Evolutionary conservation across 179 eudicot genomes (phyloP), one percentile per base, ranked within the genome.

Genomic region (Silene noctiflora): DNA sequence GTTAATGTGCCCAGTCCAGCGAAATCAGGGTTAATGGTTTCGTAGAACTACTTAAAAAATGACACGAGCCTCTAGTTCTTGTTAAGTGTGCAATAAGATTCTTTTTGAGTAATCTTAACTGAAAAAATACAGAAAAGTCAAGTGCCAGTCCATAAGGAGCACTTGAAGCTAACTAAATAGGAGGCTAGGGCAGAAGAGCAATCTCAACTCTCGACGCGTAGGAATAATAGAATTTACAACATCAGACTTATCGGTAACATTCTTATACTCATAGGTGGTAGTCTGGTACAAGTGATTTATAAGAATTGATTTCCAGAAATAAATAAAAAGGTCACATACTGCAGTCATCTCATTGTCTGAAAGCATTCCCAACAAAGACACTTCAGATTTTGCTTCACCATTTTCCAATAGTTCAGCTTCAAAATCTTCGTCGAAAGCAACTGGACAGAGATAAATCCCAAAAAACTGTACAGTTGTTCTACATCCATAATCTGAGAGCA

Each of bases 401-500:
- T 91, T 95, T 65, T 91, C 97, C 75, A 81, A 80, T 76, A 95
- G 78, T 80, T 95, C 97, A 74, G 88, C 97, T 88, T 92, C 96
- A 85, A 93, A 95, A 84, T 95, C 99, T 81, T 95, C 99, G 81
- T 95, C 97, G 81, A 95, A 95, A 62, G 99, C 99, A 87, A 93
- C 99, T 93, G 85, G 67, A 58, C 67, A 78, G 51, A 63, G 27
- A 25, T 51, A 16, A 64, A 48, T 67, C 19, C 56, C 7, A 39
- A 63, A 58, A 58, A 31, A 61, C 20, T 53, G 35, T 35, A 12
- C 17, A 31, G 25, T 5, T 10, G 20, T 29, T 42, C n/a, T 12
- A 55, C 20, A 68, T 39, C 1, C n/a, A n/a, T 58, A 62, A 33
- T 58, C 20, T 73, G 71, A 21, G 21, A 70, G 21, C 9, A 21